Evolutionary conservation across 768 basidiomycete genomes (phyloP).

Genomic region (Leccinellum luteum): DNA sequence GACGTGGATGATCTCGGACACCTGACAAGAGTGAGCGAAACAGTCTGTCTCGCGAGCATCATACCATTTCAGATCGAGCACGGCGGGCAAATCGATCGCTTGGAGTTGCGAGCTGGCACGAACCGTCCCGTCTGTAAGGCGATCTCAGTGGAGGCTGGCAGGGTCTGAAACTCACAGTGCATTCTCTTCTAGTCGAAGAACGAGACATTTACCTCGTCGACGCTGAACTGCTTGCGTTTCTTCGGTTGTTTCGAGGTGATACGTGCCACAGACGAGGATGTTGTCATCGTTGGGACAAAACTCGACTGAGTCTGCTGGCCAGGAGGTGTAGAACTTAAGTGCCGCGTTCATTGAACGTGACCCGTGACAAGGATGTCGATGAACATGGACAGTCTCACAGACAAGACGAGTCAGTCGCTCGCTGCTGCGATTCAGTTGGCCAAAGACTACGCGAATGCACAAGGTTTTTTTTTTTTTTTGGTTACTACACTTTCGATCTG

Average conservation of each 20-base stretch:
- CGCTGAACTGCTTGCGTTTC: slow-evolving; percentile 29
- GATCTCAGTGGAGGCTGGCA: neutral
- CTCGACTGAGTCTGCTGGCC: slow-evolving; percentile 88
- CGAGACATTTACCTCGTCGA: slow-evolving; percentile 70
- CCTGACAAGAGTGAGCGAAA: slow-evolving; percentile 39
- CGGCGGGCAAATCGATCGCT: slow-evolving; percentile 69
- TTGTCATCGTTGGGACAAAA: slow-evolving; percentile 75
- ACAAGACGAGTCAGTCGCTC: slow-evolving; percentile 73
- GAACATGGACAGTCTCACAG: slow-evolving; percentile 74
- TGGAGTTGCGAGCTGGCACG: slow-evolving; percentile 56
- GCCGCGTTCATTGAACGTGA: neutral
- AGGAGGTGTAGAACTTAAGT: slow-evolving; percentile 65
- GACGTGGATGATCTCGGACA: slow-evolving; percentile 48
- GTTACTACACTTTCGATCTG: neutral
- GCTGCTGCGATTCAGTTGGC: slow-evolving; percentile 75
- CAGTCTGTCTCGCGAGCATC: neutral
- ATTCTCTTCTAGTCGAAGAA: slow-evolving; percentile 48
- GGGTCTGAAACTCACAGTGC: slow-evolving; percentile 33
- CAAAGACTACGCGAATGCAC: slow-evolving; percentile 79
- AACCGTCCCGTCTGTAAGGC: neutral
- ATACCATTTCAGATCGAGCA: slow-evolving; percentile 97
- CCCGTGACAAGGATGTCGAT: slow-evolving; percentile 25
- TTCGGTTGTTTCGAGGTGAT: slow-evolving; percentile 60
- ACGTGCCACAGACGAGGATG: slow-evolving; percentile 88
- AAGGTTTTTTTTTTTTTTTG: slow-evolving; percentile 47